These are phyloP conservation scores for Linnemannia hyalina DNA, from an alignment of 192 early-diverging fungal species.

Conservation along the genomic window DNA sequence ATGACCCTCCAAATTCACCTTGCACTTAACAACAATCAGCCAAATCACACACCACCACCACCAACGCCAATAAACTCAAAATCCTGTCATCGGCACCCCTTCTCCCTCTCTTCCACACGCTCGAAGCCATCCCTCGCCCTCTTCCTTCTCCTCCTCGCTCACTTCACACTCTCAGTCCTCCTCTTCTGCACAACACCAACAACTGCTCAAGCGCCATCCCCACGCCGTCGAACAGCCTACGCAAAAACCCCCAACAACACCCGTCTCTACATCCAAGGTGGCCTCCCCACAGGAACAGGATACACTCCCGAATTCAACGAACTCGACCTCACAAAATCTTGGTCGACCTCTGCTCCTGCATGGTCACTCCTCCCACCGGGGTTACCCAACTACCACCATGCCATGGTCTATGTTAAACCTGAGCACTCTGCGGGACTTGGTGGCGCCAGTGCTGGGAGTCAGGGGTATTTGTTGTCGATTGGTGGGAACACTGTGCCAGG, in stretches of 20 bases:
- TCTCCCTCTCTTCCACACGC: background rate
- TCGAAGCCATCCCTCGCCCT: background rate
- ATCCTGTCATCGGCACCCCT: too few relatives aligned
- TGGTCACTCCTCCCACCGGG: conserved; percentile 14
- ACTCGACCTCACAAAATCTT: conserved; percentile 25
- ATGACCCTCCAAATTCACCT: background rate
- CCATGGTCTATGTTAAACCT: conserved; percentile 2
- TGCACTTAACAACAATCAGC: background rate
- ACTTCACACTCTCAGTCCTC: background rate
- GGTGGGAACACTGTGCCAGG: conserved; percentile 16
- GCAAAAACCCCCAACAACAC: background rate
- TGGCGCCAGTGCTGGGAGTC: background rate
- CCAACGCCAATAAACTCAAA: background rate
- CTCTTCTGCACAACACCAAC: background rate
- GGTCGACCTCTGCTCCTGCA: conserved; percentile 7
- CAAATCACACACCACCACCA: background rate
- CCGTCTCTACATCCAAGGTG: conserved; percentile 41
- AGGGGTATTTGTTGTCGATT: conserved; percentile 8
- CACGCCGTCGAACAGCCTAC: background rate
- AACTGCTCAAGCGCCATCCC: background rate
- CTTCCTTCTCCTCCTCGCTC: background rate
- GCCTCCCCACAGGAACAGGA: background rate
- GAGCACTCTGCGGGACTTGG: conserved; percentile 1
- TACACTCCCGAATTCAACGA: conserved; percentile 15
- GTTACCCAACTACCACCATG: conserved; percentile 15